A percentile compares a stretch with the other conserved stretches of the same genome.
Conservation (phyloP, 2,329 filamentous ascomycete genomes). For the Colletotrichum eleusines region DNA sequence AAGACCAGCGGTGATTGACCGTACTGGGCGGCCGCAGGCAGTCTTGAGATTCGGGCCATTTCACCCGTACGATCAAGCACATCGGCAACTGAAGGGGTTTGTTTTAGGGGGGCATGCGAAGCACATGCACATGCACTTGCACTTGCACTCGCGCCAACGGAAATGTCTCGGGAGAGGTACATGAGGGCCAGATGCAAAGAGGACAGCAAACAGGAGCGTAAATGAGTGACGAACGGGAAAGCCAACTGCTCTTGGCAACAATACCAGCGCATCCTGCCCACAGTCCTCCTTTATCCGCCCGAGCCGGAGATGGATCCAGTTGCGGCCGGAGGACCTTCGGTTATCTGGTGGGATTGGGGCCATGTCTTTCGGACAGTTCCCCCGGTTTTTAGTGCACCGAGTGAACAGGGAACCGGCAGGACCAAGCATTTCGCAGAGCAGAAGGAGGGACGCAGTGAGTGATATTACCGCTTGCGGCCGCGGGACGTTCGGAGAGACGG, state of each 20-base stretch:
- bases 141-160: conserved; percentile 19
- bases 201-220: conserved; percentile 15
- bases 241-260: conserved; percentile 36
- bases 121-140: neutral
- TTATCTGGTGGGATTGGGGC: conserved; percentile 19
- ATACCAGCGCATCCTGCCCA: conserved; percentile 29
- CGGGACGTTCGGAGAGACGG: conserved; percentile 23
- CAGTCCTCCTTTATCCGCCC: conserved; percentile 12
- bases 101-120: conserved; percentile 16
- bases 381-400: conserved; percentile 30
- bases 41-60: conserved; percentile 8
- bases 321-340: conserved; percentile 25
- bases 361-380: conserved; percentile 30
- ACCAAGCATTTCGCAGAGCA: conserved; percentile 33
- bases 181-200: neutral
- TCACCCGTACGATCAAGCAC: conserved; percentile 9
- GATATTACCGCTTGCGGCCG: conserved; percentile 30
- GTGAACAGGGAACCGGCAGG: conserved; percentile 33
- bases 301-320: conserved; percentile 31
- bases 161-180: conserved; percentile 21
- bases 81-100: conserved; percentile 10
- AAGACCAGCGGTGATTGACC: conserved; percentile 15
- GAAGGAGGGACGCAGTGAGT: conserved; percentile 30
- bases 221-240: conserved; percentile 18
- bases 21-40: conserved; percentile 10